Conservation (phyloP, 108 stramenopile species). For the Chaetoceros tenuissimus region DNA sequence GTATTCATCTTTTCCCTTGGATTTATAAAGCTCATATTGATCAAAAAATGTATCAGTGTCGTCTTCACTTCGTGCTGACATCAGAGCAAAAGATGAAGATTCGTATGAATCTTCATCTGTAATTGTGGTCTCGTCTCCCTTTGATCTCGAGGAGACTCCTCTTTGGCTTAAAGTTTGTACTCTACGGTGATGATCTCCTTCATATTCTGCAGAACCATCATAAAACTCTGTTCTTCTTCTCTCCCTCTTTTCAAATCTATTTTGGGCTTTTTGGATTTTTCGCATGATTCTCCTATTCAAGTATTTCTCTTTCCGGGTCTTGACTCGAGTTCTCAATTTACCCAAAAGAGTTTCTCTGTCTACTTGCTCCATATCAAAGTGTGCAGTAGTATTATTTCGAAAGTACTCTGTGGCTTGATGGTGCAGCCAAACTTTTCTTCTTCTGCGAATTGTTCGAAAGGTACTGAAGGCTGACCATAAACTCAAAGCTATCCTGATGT, state of each 20-base stretch:
- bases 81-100: background rate
- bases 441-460: constrained; percentile 61
- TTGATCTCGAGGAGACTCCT: background rate
- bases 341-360: constrained; percentile 37
- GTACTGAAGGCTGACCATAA: constrained; percentile 22
- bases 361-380: constrained; percentile 16
- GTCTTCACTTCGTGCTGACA: background rate
- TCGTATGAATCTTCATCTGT: background rate
- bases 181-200: background rate
- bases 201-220: background rate
- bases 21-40: background rate
- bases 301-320: constrained; percentile 19
- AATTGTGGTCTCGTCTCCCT: background rate
- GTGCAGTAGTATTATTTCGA: background rate
- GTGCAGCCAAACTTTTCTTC: constrained; percentile 61
- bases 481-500: constrained; percentile 17
- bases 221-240: constrained; percentile 7
- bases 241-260: constrained; percentile 40
- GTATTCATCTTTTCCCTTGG: background rate
- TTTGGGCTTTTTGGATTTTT: constrained; percentile 33
- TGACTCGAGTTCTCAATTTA: constrained; percentile 13
- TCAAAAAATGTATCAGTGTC: background rate
- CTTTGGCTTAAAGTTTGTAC: background rate
- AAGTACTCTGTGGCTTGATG: constrained; percentile 37
- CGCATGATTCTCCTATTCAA: constrained; percentile 14